Conservation (phyloP, 768 basidiomycete genomes). For the Mycena galopus region DNA sequence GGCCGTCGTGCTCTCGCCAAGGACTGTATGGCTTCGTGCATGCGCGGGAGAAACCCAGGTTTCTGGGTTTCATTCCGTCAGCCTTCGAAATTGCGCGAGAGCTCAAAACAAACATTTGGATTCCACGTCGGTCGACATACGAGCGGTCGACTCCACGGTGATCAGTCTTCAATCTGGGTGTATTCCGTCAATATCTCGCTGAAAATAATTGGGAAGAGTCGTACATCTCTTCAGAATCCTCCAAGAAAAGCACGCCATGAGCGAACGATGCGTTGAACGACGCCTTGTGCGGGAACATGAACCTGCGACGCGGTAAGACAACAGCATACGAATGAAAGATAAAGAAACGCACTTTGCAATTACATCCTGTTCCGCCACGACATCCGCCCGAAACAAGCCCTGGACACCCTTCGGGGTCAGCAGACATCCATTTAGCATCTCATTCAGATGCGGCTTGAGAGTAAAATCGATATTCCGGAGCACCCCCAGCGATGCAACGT, state of each 20-base stretch:
- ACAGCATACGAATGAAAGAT: not conserved
- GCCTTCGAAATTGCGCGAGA: not conserved
- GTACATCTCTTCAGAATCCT: not conserved
- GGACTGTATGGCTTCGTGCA: conserved; percentile 17
- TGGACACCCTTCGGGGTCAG: not conserved
- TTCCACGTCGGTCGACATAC: not conserved
- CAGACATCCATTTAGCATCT: conserved; percentile 26
- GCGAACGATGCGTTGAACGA: conserved; percentile 30
- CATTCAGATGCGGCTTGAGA: not conserved
- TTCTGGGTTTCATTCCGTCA: not conserved
- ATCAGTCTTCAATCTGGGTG: not conserved
- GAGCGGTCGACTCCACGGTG: not conserved
- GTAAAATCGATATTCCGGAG: not conserved
- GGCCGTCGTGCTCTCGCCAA: not conserved
- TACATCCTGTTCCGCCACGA: conserved; percentile 24
- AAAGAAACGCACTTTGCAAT: conserved; percentile 19
- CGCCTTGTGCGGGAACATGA: conserved; percentile 29
- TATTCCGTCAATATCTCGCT: not conserved
- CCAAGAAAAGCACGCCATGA: conserved; percentile 31
- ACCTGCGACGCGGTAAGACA: not conserved
- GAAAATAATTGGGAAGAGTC: not conserved
- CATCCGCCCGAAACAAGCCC: conserved; percentile 26
- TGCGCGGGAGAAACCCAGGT: conserved; percentile 18
- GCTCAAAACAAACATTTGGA: conserved; percentile 2
- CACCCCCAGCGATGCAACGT: conserved; percentile 3